Conservation (phyloP, 305 asterid genomes). For the Fraxinus sp. region DNA sequence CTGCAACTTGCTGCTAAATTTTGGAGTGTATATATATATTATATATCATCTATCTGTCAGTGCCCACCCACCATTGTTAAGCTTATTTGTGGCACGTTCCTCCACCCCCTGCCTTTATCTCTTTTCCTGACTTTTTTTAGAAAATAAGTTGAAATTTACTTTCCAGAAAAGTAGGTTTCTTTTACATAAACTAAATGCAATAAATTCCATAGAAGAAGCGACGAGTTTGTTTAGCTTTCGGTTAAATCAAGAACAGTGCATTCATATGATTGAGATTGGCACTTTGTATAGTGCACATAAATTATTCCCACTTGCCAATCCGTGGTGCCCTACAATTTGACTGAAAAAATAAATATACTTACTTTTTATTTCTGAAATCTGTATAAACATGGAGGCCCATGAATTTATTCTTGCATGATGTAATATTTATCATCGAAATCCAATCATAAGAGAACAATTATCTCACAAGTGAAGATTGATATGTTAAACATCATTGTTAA, state of each 20-base stretch:
- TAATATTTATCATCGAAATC: not conserved
- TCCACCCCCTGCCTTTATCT: slow-evolving; percentile 6
- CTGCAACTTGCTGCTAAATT: not conserved
- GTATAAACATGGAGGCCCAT: slow-evolving; percentile 4
- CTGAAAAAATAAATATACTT: not conserved
- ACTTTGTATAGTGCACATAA: not conserved
- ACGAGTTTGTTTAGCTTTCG: not conserved
- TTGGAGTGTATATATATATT: not conserved
- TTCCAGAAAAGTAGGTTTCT: not conserved
- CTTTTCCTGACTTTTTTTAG: not conserved
- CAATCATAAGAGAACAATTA: not conserved
- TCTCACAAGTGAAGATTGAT: not conserved
- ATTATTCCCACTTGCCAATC: not conserved
- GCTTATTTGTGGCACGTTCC: slow-evolving; percentile 20
- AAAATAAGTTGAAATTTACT: not conserved
- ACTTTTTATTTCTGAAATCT: not conserved
- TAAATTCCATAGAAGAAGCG: not conserved
- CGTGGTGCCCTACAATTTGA: not conserved
- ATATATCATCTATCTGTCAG: not conserved
- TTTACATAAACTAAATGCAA: not conserved
- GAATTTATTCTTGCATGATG: not conserved
- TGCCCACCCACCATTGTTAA: slow-evolving; percentile 16
- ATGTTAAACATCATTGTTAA: not conserved
- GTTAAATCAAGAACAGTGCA: not conserved
- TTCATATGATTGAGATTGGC: slow-evolving; percentile 2